Evolutionary conservation across 139 green algal genomes (phyloP).

Genomic region (Tetradesmus obliquus): DNA sequence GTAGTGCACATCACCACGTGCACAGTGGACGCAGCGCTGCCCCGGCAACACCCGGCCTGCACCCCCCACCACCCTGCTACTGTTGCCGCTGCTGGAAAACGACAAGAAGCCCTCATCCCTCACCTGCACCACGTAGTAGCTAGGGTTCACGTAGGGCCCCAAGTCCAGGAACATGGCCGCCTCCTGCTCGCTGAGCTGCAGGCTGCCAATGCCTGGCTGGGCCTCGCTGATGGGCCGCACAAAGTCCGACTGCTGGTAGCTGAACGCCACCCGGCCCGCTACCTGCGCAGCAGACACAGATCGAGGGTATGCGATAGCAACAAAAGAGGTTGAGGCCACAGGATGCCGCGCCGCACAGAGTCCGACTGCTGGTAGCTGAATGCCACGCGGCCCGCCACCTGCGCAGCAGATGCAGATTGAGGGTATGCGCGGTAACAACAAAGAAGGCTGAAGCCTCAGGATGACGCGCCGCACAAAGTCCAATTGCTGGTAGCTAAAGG

Average conservation of each 20-base stretch:
- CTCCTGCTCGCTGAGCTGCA: conserved; percentile 58
- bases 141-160: conserved; percentile 73
- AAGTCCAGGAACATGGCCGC: conserved; percentile 73
- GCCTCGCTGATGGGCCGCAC: conserved; percentile 56
- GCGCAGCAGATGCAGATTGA: background rate
- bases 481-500: background rate
- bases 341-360: background rate
- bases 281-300: background rate
- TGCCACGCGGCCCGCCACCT: background rate
- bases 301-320: no score
- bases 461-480: background rate
- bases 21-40: background rate
- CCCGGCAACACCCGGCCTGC: background rate
- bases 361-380: background rate
- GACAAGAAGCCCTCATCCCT: background rate
- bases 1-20: no score
- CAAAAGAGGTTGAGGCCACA: background rate
- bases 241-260: conserved; percentile 62
- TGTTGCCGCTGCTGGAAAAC: background rate
- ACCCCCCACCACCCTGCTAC: background rate
- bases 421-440: no score
- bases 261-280: conserved; percentile 4
- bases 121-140: conserved; percentile 74
- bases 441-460: background rate
- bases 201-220: background rate